These are phyloP conservation scores for Leishmania amazonensis DNA, from an alignment of 208 protist genomes.

Conservation along the genomic window DNA sequence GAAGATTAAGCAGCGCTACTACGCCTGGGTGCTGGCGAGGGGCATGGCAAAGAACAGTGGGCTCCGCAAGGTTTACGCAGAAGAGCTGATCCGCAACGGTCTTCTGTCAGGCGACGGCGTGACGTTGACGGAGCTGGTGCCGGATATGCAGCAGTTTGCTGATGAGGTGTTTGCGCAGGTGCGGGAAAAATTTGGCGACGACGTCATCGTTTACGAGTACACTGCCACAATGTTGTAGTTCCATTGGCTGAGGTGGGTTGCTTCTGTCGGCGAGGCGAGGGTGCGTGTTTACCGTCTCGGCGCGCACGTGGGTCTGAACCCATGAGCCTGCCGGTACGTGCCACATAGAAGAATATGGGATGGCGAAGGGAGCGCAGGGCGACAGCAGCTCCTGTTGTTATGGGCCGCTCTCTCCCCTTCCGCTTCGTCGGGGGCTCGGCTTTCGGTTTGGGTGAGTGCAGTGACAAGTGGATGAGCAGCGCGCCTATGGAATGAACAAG, in stretches of 20 bases:
- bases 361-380: neutral
- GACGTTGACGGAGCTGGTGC: slow-evolving; percentile 36
- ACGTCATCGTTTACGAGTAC: slow-evolving; percentile 46
- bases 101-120: slow-evolving; percentile 40
- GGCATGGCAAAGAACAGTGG: slow-evolving; percentile 14
- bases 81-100: slow-evolving; percentile 70
- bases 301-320: neutral
- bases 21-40: slow-evolving; percentile 33
- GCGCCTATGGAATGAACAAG: neutral
- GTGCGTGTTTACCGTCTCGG: too few species aligned
- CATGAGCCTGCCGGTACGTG: neutral
- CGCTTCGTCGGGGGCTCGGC: neutral
- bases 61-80: slow-evolving; percentile 37
- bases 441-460: neutral
- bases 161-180: slow-evolving; percentile 41
- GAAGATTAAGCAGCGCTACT: slow-evolving; percentile 46
- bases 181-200: slow-evolving; percentile 31
- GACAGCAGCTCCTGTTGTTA: neutral
- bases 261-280: neutral
- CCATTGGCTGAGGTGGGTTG: neutral
- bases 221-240: slow-evolving; percentile 16
- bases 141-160: slow-evolving; percentile 35
- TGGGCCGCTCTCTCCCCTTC: neutral
- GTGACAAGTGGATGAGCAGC: neutral
- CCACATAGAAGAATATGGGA: neutral